Base-by-base conservation (phyloP, 2,329 filamentous ascomycete species). In the Bipolaris victoriae region DNA sequence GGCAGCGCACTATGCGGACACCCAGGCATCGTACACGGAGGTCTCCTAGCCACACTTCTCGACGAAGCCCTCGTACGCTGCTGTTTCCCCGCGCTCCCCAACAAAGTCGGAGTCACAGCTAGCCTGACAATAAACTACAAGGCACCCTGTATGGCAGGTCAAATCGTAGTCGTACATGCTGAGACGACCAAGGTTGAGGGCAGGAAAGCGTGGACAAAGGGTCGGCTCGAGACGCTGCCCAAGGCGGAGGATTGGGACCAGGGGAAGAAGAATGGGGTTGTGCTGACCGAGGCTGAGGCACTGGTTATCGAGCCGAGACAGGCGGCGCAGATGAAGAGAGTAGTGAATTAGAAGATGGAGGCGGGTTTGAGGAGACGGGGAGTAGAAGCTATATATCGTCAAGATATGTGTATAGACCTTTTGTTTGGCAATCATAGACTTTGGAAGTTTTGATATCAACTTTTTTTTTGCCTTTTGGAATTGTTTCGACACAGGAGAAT, bases 181-280 rank as follows among this genome's bases (percentile, higher is more conserved):
- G 85, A 87, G 73, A 97, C 93, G 18, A 88, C 86, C 9, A 93
- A 90, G 79, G 90, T 94, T 1, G 92, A 98, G 73, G 94, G 95
- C 1, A 84, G 95, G 61, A 98, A 98, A 81, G 94, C 92, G 11
- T 97, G 92, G 92, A 92, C 97, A 1, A 89, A 90, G 78, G 95
- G 92, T 1, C 85, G 86, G 66, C 88, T 98, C 68, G 92, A 97
- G 83, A 88, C 91, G 53, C 78, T 98, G 59, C 77, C 92, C 51
- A 90, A 88, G 15, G 36, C 24, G 5, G 48, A 5, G 5, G 41
- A 45, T 33, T 52, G 50, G 50, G 24, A 33, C 24, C 89, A 92
- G 64, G 90, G 64, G 57, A 79, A 82, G 24, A 80, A 80, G 65
- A 81, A 86, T 33, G 44, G 50, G 9, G 86, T 83, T 15, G 83